phyloP scores from a whole-genome alignment of 2,329 filamentous ascomycete genomes.

The Talaromyces islandicus region DNA sequence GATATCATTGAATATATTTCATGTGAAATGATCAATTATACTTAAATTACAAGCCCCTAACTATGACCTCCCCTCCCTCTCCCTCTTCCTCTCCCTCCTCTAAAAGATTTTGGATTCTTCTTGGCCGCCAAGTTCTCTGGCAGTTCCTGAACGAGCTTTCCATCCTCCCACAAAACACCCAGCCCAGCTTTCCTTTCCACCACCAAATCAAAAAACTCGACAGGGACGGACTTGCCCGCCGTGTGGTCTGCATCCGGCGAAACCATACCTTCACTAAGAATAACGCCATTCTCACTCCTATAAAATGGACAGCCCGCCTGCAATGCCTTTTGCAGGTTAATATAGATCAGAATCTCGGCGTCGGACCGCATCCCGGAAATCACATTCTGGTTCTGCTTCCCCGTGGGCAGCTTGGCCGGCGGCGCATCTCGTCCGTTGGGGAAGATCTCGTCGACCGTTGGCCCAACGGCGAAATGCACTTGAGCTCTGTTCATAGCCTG shows the following conservation, averaged over 20 bases:
- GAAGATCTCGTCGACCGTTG: conserved; percentile 45
- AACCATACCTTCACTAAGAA: conserved; percentile 52
- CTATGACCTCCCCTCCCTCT: conserved; percentile 15
- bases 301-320: conserved; percentile 63
- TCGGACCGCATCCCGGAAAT: conserved; percentile 75
- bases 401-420: conserved; percentile 16
- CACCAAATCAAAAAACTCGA: conserved; percentile 66
- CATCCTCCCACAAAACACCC: conserved; percentile 59
- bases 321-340: conserved; percentile 65
- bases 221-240: conserved; percentile 56
- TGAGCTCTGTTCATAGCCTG: conserved; percentile 78
- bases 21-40: background rate
- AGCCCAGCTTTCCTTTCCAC: conserved; percentile 67
- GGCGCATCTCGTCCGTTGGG: conserved; percentile 16
- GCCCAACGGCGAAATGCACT: conserved; percentile 78
- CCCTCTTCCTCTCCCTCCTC: conserved; percentile 12
- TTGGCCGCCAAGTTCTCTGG: conserved; percentile 38
- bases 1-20: too few relatives aligned
- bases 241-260: conserved; percentile 33
- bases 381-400: conserved; percentile 38
- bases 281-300: conserved; percentile 70
- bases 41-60: too few relatives aligned
- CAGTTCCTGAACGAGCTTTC: conserved; percentile 48
- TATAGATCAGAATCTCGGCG: conserved; percentile 70
- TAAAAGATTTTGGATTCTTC: conserved; percentile 21